Percentiles rank a stretch among this genome's conserved stretches.
These are phyloP conservation scores for Colletotrichum camelliae DNA, from an alignment of 2,329 filamentous ascomycete genomes.

Conservation along the genomic window DNA sequence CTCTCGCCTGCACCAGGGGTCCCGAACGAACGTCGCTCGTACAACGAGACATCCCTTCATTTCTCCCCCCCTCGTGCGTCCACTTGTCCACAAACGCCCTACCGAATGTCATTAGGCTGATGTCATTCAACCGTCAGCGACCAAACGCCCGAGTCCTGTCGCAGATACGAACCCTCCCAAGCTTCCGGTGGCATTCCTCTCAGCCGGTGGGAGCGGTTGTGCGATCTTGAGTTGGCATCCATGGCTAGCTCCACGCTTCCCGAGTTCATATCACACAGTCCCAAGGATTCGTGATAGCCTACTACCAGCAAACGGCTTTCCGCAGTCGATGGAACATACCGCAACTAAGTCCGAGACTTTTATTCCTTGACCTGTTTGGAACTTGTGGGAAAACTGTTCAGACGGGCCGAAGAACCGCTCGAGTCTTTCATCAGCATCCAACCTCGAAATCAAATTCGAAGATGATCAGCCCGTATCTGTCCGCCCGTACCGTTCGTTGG, in stretches of 20 bases:
- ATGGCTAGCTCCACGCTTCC: not conserved
- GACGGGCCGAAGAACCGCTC: not conserved
- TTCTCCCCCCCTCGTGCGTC: not conserved
- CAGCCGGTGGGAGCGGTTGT: not conserved
- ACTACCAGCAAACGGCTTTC: not conserved
- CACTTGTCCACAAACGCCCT: not conserved
- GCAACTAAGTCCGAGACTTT: not conserved
- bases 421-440: not conserved
- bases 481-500: not conserved
- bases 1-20: not conserved
- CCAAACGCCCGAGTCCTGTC: not conserved
- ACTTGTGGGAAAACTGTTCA: not conserved
- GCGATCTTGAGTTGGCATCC: not conserved
- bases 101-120: not conserved
- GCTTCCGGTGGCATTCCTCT: not conserved
- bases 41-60: not conserved
- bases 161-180: not conserved
- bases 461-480: not conserved
- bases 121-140: not conserved
- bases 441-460: not conserved
- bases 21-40: not conserved
- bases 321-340: not conserved
- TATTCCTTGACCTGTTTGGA: not conserved
- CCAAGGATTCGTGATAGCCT: not conserved
- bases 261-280: not conserved